These are phyloP conservation scores for Blepharisma undulans DNA, from an alignment of 169 alveolate genomes.

Conservation along the genomic window DNA sequence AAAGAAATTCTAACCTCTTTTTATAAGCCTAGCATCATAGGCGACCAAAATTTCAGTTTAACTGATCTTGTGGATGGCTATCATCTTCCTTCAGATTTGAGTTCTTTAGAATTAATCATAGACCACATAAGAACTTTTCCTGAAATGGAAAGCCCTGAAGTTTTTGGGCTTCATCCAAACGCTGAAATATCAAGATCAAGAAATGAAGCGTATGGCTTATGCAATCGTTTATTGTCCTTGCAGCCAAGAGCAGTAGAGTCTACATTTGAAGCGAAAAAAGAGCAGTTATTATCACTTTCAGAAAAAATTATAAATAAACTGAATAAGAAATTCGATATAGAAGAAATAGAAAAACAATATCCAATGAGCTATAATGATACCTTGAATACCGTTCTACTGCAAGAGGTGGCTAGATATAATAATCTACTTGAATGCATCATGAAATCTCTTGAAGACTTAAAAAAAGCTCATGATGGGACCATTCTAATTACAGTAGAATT, in stretches of 20 bases:
- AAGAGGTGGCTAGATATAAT: slow-evolving; percentile 89
- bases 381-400: slow-evolving; percentile 88
- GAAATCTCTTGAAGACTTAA: slow-evolving; percentile 63
- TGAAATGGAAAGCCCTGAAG: slow-evolving; percentile 81
- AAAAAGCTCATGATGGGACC: slow-evolving; percentile 83
- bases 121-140: slow-evolving; percentile 79
- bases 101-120: slow-evolving; percentile 74
- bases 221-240: slow-evolving; percentile 72
- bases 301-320: slow-evolving; percentile 62
- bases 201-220: slow-evolving; percentile 71
- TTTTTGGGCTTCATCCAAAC: slow-evolving; percentile 86
- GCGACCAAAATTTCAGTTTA: slow-evolving; percentile 81
- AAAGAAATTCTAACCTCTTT: slow-evolving; percentile 81
- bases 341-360: slow-evolving; percentile 71
- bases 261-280: slow-evolving; percentile 76
- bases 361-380: slow-evolving; percentile 87
- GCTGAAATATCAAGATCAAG: slow-evolving; percentile 81
- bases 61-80: slow-evolving; percentile 78
- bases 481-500: slow-evolving; percentile 83
- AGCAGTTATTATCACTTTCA: slow-evolving; percentile 72
- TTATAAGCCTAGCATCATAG: slow-evolving; percentile 85
- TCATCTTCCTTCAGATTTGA: slow-evolving; percentile 81
- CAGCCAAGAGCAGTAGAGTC: slow-evolving; percentile 82
- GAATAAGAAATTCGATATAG: slow-evolving; percentile 80
- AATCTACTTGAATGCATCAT: slow-evolving; percentile 70